A percentile compares a stretch with the other conserved stretches of the same genome.
phyloP scores from a whole-genome alignment of 2,329 filamentous ascomycete genomes.

The Shiraia bambusicola region DNA sequence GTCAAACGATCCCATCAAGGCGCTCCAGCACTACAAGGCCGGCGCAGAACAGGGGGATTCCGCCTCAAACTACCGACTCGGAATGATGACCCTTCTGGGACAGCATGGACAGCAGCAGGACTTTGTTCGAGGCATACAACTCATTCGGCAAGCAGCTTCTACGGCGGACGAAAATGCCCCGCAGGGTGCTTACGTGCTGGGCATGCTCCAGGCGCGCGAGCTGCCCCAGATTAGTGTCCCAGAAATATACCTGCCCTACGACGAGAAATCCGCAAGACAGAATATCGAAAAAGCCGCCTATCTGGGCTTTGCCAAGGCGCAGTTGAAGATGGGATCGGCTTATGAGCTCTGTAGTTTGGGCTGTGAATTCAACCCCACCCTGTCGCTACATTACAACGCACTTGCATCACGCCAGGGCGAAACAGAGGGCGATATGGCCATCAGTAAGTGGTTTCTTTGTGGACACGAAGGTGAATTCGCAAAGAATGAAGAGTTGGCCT shows the following conservation, averaged over 20 bases:
- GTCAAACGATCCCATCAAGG: conserved; percentile 88
- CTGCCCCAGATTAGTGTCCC: conserved; percentile 88
- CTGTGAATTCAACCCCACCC: conserved; percentile 90
- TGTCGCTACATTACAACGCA: conserved; percentile 94
- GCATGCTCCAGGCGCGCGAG: conserved; percentile 89
- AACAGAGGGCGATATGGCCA: conserved; percentile 88
- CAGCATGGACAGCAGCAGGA: conserved; percentile 90
- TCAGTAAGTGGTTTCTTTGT: conserved; percentile 98
- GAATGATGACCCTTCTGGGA: conserved; percentile 96
- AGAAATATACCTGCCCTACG: conserved; percentile 66
- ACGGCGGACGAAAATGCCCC: conserved; percentile 94
- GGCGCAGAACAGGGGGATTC: conserved; percentile 82
- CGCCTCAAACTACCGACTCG: conserved; percentile 80
- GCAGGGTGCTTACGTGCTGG: conserved; percentile 91
- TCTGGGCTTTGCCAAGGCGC: conserved; percentile 91
- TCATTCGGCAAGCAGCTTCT: conserved; percentile 81
- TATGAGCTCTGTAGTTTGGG: conserved; percentile 93
- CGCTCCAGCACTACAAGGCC: conserved; percentile 83
- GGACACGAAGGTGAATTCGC: conserved; percentile 89
- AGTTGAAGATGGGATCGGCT: conserved; percentile 94
- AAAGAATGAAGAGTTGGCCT: conserved; percentile 94
- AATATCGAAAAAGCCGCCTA: conserved; percentile 97
- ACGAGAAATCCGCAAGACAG: conserved; percentile 72
- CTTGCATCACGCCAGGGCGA: conserved; percentile 90
- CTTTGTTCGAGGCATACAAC: conserved; percentile 71